Base-by-base conservation (phyloP, 2,329 filamentous ascomycete species). In the Fusarium concolor region DNA sequence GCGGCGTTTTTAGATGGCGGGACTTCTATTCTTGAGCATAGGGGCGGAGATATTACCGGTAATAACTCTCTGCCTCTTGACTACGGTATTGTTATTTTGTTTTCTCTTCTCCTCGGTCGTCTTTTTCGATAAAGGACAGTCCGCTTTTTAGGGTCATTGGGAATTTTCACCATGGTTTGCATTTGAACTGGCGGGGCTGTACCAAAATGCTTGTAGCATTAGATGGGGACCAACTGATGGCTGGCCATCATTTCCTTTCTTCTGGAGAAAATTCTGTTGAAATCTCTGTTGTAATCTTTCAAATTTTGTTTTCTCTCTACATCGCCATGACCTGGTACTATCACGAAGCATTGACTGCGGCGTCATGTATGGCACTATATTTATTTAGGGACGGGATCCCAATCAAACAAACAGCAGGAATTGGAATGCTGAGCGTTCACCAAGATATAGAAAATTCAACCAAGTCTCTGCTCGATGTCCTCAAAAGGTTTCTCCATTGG, bases 1-100 rank as follows among this genome's bases (percentile, higher is more conserved):
- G 47, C 75, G 75, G 75, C 75, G 53, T 38, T 57, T 63, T 63
- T 71, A 49, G 55, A 64, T 41, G 67, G 43, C 42, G 52, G 53
- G 18, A 31, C 35, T 61, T 64, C 56, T 28, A 26, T 49, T 65
- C 31, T 54, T 50, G 43, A 33, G 63, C 39, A 46, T 53, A 52
- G 43, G 38, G 47, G 49, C 29, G 26, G 46, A 22, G 49, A 33
- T 33, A 46, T 61, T 65, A 68, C 65, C 54, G 56, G 65, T 46
- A 43, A 53, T 53, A 37, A 35, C 39, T 37, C 38, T 58, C 24
- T 38, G 22, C 33, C 26, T 37, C 42, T 45, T 38, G 47, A 45
- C 37, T 47, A 18, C 47, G 28, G 38, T 38, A 33, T 61, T 38
- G 26, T 45, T 18, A 38, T 43, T 29, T 50, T 50, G 24, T 7